Percentiles rank a stretch among this genome's conserved stretches.
Evolutionary conservation across 805 yeast species (phyloP).

Genomic region (Yamadazyma phyllophila): DNA sequence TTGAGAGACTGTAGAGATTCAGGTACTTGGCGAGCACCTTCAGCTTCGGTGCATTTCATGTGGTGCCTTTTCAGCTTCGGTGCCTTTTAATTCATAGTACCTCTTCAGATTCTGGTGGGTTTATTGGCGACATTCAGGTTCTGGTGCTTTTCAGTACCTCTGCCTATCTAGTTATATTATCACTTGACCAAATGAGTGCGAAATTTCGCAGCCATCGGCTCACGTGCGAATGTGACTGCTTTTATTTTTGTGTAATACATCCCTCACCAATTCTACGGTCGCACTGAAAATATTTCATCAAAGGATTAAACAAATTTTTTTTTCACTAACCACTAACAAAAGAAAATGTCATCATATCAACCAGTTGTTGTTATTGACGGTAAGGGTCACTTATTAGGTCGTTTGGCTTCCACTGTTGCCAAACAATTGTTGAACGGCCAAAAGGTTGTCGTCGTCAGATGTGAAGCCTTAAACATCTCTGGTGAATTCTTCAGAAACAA

Average conservation of each 20-base stretch:
- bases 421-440: constrained; percentile 98
- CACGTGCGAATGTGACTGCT: constrained; percentile 12
- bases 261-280: background rate
- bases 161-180: no score
- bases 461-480: constrained; percentile 96
- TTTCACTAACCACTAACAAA: constrained; percentile 8
- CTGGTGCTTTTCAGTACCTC: no score
- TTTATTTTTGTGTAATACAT: constrained; percentile 10
- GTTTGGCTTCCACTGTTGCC: constrained; percentile 98
- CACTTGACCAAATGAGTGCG: no score
- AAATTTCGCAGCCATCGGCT: constrained; percentile 2
- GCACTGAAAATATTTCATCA: constrained; percentile 4
- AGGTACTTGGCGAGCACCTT: no score
- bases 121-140: no score
- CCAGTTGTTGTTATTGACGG: constrained; percentile 98
- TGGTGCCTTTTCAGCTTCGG: no score
- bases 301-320: constrained; percentile 7
- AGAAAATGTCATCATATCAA: constrained; percentile 77
- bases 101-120: no score
- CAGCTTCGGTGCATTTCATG: no score
- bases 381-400: constrained; percentile 99
- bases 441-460: constrained; percentile 95
- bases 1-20: no score
- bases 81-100: background rate
- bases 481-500: constrained; percentile 99